Evolutionary conservation across 768 basidiomycete species (phyloP), one percentile per base, ranked within the genome.

Genomic region (Albatrellus ellisii): DNA sequence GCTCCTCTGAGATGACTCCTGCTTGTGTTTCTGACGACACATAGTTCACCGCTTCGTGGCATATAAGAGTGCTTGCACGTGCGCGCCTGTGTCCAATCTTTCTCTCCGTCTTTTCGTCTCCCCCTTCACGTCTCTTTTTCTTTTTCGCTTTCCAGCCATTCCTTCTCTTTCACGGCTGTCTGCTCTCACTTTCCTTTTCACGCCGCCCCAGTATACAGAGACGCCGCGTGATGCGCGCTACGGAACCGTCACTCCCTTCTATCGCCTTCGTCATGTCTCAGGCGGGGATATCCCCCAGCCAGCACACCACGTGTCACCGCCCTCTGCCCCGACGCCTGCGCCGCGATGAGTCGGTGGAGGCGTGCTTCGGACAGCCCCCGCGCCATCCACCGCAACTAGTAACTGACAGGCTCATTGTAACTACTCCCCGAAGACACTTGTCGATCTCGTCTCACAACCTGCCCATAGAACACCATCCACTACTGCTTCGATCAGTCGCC

Each of bases 161-260:
- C n/a, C n/a, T n/a, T n/a, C n/a, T n/a, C n/a, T n/a, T n/a, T n/a
- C n/a, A n/a, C n/a, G n/a, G n/a, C n/a, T n/a, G n/a, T n/a, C n/a
- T n/a, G n/a, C n/a, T n/a, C n/a, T n/a, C n/a, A n/a, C n/a, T n/a
- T n/a, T n/a, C n/a, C n/a, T n/a, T n/a, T n/a, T n/a, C n/a, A n/a
- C n/a, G n/a, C n/a, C n/a, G n/a, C n/a, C n/a, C n/a, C n/a, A n/a
- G n/a, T n/a, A n/a, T n/a, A n/a, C n/a, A n/a, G n/a, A n/a, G n/a
- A n/a, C n/a, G n/a, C n/a, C n/a, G n/a, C n/a, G n/a, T n/a, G n/a
- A 50, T 50, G 49, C 49, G 47, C 35, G 36, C 46, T 29, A 15
- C 27, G 5, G 41, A 48, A 18, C 43, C 49, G 25, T 42, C 41
- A 28, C 43, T 50, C 29, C 49, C 49, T 32, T 50, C 49, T n/a